These are phyloP conservation scores for Cladobotryum mycophilum DNA, from an alignment of 2,329 filamentous ascomycete genomes.

Conservation along the genomic window DNA sequence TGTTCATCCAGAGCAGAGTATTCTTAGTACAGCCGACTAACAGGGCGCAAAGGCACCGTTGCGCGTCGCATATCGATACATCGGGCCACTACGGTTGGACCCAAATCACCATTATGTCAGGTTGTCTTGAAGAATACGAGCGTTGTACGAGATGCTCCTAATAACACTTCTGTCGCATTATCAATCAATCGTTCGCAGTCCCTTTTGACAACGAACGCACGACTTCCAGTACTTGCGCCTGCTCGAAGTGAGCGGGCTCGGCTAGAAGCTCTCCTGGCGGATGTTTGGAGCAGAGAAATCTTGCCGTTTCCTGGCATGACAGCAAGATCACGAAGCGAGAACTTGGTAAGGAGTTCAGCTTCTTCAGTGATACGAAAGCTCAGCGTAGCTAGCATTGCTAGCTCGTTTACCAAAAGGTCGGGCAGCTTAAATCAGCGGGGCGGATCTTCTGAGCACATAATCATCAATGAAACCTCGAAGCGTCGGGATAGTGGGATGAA, in stretches of 20 bases:
- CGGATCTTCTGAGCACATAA: slow-evolving; percentile 6
- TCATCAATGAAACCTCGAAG: neutral
- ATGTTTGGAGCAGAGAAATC: slow-evolving; percentile 77
- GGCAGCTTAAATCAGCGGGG: slow-evolving; percentile 39
- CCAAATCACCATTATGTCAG: slow-evolving; percentile 62
- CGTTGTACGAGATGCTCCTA: slow-evolving; percentile 51
- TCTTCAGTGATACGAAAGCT: slow-evolving; percentile 84
- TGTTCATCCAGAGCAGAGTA: neutral
- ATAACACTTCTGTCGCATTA: slow-evolving; percentile 34
- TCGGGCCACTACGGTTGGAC: slow-evolving; percentile 65
- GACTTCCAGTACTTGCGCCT: slow-evolving; percentile 65
- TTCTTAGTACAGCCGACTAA: neutral
- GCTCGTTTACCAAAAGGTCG: slow-evolving; percentile 68
- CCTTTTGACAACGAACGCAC: slow-evolving; percentile 59
- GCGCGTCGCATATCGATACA: slow-evolving; percentile 71
- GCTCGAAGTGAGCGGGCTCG: slow-evolving; percentile 68
- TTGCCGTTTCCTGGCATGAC: slow-evolving; percentile 81
- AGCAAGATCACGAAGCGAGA: slow-evolving; percentile 56
- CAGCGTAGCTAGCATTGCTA: slow-evolving; percentile 73
- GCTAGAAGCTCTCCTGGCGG: slow-evolving; percentile 65
- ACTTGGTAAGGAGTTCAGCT: slow-evolving; percentile 69
- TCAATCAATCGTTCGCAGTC: slow-evolving; percentile 74
- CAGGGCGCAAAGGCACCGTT: slow-evolving; percentile 42
- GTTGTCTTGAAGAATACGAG: slow-evolving; percentile 85
- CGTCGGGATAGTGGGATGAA: slow-evolving; percentile 4